A percentile compares a stretch with the other conserved stretches of the same genome.
phyloP scores from a whole-genome alignment of 805 yeast genomes.

The Metschnikowia continentalis region DNA sequence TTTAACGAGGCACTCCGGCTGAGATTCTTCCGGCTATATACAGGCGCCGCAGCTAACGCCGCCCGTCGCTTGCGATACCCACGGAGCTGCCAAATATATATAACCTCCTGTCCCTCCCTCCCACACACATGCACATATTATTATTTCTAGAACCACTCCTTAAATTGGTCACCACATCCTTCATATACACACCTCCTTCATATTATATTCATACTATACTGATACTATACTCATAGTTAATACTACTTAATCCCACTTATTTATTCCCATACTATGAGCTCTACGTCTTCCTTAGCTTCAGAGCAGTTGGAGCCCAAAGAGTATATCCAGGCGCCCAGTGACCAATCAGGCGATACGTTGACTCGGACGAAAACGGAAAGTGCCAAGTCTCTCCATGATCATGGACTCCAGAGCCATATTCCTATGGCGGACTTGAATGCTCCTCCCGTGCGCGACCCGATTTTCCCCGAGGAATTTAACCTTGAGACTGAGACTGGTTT shows the following conservation, averaged over 20 bases:
- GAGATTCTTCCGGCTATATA: not conserved
- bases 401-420: slow-evolving; percentile 54
- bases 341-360: slow-evolving; percentile 5
- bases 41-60: not conserved
- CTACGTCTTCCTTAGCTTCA: slow-evolving; percentile 10
- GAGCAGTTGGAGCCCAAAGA: slow-evolving; percentile 14
- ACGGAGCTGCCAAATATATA: not conserved
- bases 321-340: slow-evolving; percentile 3
- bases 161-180: too few relatives aligned
- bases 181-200: too few relatives aligned
- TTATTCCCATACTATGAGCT: slow-evolving; percentile 6
- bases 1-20: not conserved
- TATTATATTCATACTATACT: too few relatives aligned
- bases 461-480: slow-evolving; percentile 91
- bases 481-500: slow-evolving; percentile 85
- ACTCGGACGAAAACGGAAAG: slow-evolving; percentile 60
- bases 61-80: not conserved
- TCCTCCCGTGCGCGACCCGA: slow-evolving; percentile 53
- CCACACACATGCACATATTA: too few relatives aligned
- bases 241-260: too few relatives aligned
- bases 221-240: too few relatives aligned
- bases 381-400: slow-evolving; percentile 57
- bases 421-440: slow-evolving; percentile 50
- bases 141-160: too few relatives aligned
- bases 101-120: too few relatives aligned